Percentiles rank a stretch among this genome's conserved stretches.
phyloP scores from a whole-genome alignment of 2,329 filamentous ascomycete species.

The Colletotrichum orbiculare region DNA sequence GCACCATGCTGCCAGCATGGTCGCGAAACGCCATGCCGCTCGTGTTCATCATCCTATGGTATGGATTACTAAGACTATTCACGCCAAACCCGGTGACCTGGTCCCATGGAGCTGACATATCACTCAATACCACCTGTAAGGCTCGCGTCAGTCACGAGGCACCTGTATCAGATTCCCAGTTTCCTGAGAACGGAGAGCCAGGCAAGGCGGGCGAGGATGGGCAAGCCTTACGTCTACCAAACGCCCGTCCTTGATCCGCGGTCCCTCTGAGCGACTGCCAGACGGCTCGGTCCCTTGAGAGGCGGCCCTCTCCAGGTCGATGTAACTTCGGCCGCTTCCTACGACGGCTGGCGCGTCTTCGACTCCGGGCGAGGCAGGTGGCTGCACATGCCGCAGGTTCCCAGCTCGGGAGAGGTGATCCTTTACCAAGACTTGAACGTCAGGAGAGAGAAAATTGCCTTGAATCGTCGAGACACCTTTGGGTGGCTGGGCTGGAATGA shows the following conservation, averaged over 20 bases:
- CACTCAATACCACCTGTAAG: conserved; percentile 84
- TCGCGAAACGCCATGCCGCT: conserved; percentile 88
- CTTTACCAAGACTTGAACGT: conserved; percentile 81
- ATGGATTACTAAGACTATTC: conserved; percentile 94
- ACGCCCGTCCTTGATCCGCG: conserved; percentile 42
- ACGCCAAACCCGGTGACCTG: conserved; percentile 82
- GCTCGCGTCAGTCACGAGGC: conserved; percentile 28
- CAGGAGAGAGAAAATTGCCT: conserved; percentile 85
- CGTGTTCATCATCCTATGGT: conserved; percentile 99
- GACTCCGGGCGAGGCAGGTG: conserved; percentile 15
- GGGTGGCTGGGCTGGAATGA: conserved; percentile 92
- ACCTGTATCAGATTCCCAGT: neutral
- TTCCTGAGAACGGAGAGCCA: too few relatives aligned
- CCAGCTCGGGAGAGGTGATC: conserved; percentile 76
- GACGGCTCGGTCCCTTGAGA: conserved; percentile 43
- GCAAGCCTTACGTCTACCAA: conserved; percentile 76
- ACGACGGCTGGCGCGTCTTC: conserved; percentile 40
- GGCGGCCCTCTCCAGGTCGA: conserved; percentile 70
- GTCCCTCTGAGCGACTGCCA: conserved; percentile 42
- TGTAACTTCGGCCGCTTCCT: conserved; percentile 66
- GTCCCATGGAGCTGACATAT: conserved; percentile 98
- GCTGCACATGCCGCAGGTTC: conserved; percentile 57
- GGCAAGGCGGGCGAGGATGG: too few relatives aligned
- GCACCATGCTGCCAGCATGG: conserved; percentile 95
- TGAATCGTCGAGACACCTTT: conserved; percentile 94